phyloP scores from a whole-genome alignment of 1,139 yeast species.

The Taphrina wiesneri region DNA sequence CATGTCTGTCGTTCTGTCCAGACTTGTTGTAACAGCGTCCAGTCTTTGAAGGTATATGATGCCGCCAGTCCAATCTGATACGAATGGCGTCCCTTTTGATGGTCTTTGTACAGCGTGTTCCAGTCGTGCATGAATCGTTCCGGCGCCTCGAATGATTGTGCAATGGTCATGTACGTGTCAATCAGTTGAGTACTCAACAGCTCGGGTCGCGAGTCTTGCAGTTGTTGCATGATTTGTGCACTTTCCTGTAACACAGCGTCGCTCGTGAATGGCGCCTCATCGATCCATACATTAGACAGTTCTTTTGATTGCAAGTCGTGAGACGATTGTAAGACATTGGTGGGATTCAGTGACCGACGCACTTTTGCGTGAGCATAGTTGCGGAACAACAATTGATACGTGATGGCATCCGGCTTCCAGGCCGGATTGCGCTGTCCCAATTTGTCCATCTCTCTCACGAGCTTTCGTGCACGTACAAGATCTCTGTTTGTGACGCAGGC shows the following conservation, averaged over 20 bases:
- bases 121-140: conserved; percentile 26
- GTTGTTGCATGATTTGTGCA: conserved; percentile 18
- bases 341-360: background rate
- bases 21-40: conserved; percentile 21
- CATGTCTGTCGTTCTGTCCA: conserved; percentile 33
- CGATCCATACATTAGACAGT: conserved; percentile 17
- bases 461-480: conserved; percentile 25
- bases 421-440: background rate
- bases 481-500: conserved; percentile 28
- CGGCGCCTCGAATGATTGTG: conserved; percentile 18
- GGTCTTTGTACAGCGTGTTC: conserved; percentile 9
- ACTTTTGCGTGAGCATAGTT: conserved; percentile 32
- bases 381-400: conserved; percentile 34
- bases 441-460: conserved; percentile 19
- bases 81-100: conserved; percentile 14
- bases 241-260: conserved; percentile 16
- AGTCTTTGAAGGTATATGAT: conserved; percentile 27
- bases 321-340: background rate
- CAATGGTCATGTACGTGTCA: conserved; percentile 33
- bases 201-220: conserved; percentile 8
- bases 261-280: conserved; percentile 25
- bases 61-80: conserved; percentile 34
- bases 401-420: conserved; percentile 23
- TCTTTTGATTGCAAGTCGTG: background rate
- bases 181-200: conserved; percentile 26